These are phyloP conservation scores for Zizania palustris DNA, from an alignment of 202 grass and related monocot species.

Conservation along the genomic window DNA sequence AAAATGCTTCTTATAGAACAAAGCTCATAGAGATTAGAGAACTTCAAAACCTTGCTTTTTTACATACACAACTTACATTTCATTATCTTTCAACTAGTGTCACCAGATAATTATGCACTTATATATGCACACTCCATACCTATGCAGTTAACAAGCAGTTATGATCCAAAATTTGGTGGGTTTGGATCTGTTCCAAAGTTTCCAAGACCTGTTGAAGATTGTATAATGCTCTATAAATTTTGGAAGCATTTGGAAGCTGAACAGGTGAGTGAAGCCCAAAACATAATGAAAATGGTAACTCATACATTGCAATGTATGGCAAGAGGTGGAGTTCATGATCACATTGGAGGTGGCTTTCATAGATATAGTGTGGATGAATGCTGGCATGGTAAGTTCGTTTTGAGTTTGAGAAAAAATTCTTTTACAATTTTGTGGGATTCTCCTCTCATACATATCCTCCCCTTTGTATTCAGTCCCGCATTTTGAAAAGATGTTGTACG, in stretches of 20 bases:
- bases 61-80: background rate
- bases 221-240: conserved; percentile 80
- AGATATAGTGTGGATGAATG: conserved; percentile 95
- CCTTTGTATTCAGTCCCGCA: conserved; percentile 75
- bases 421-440: conserved; percentile 8
- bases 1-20: background rate
- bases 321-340: conserved; percentile 94
- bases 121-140: background rate
- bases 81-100: conserved; percentile 1
- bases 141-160: conserved; percentile 64
- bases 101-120: background rate
- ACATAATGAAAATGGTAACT: conserved; percentile 74
- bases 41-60: background rate
- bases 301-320: conserved; percentile 88
- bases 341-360: conserved; percentile 93
- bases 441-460: conserved; percentile 23
- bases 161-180: conserved; percentile 85
- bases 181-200: conserved; percentile 94
- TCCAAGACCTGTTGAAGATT: conserved; percentile 85
- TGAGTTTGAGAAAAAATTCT: conserved; percentile 22
- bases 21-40: background rate
- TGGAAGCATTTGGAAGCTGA: conserved; percentile 61
- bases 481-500: conserved; percentile 99
- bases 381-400: conserved; percentile 76
- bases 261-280: conserved; percentile 56